Conservation (phyloP, 441 rosid species). For the Daphne laureola region DNA sequence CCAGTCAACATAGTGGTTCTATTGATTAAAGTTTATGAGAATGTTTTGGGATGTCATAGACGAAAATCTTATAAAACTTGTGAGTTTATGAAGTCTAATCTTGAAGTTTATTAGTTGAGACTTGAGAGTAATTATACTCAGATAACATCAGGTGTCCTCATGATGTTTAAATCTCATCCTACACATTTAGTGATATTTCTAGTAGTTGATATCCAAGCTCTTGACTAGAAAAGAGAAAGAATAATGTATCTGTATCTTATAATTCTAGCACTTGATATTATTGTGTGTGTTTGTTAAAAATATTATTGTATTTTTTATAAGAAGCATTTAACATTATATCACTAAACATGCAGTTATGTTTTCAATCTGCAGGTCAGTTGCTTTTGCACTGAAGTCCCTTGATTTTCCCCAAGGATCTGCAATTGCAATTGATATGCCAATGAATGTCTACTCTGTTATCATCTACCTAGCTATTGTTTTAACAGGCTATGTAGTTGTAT, state of each 20-base stretch:
- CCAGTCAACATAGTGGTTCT: no score
- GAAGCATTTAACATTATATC: conserved; percentile 4
- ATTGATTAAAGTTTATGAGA: no score
- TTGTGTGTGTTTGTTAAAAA: conserved; percentile 6
- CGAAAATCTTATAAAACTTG: no score
- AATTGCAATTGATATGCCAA: conserved; percentile 93
- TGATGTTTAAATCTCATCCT: no score
- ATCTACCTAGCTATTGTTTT: conserved; percentile 83
- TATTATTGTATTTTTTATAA: no score
- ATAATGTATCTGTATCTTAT: background rate
- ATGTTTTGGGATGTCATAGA: no score
- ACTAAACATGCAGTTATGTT: conserved; percentile 9
- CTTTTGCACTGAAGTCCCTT: conserved; percentile 55
- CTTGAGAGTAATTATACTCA: no score
- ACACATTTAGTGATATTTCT: background rate
- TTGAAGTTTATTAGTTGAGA: no score
- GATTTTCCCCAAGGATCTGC: conserved; percentile 72
- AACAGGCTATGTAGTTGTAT: conserved; percentile 81
- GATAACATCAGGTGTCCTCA: no score
- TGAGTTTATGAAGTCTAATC: no score
- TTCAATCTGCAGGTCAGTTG: conserved; percentile 53
- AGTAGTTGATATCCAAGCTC: background rate
- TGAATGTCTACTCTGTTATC: conserved; percentile 76
- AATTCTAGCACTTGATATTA: no score
- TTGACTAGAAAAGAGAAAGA: background rate